These are phyloP conservation scores for Vararia minispora DNA, from an alignment of 768 basidiomycete genomes.

Conservation along the genomic window DNA sequence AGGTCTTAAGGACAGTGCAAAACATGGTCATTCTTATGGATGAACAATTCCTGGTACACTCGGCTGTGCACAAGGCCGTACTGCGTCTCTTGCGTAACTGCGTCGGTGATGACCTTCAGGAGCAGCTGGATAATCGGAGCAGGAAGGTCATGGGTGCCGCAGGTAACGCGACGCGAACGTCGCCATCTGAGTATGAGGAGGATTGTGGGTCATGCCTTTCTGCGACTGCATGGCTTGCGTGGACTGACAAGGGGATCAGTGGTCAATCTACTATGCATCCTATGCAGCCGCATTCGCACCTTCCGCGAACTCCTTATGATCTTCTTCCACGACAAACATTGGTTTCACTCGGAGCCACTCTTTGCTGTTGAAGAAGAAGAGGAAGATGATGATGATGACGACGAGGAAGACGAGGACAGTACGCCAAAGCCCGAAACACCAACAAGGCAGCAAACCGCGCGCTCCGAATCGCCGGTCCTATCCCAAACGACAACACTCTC, in stretches of 20 bases:
- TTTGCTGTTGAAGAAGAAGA: slow-evolving; percentile 71
- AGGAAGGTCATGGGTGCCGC: slow-evolving; percentile 75
- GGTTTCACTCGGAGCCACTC: slow-evolving; percentile 68
- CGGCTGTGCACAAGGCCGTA: slow-evolving; percentile 82
- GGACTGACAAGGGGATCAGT: slow-evolving; percentile 33
- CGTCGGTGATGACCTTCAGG: slow-evolving; percentile 86
- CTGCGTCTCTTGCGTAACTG: slow-evolving; percentile 77
- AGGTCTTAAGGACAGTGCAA: slow-evolving; percentile 77
- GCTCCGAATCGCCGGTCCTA: slow-evolving; percentile 44
- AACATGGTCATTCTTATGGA: slow-evolving; percentile 89
- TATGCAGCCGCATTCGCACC: slow-evolving; percentile 87
- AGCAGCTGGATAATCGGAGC: slow-evolving; percentile 69
- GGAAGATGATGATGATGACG: slow-evolving; percentile 48
- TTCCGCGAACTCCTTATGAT: slow-evolving; percentile 89
- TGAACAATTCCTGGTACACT: slow-evolving; percentile 88
- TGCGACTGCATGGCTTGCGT: neutral
- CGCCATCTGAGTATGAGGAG: slow-evolving; percentile 83
- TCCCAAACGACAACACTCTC: slow-evolving; percentile 50
- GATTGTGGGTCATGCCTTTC: slow-evolving; percentile 48
- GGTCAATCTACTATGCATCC: slow-evolving; percentile 82
- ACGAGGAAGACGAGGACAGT: slow-evolving; percentile 24
- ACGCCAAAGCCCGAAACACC: slow-evolving; percentile 12
- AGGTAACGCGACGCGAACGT: slow-evolving; percentile 47
- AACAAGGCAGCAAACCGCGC: slow-evolving; percentile 13
- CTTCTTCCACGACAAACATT: slow-evolving; percentile 92